These are phyloP conservation scores for Malus domestica DNA, from an alignment of 306 rosid genomes.

Conservation along the genomic window ASM211411v1 NC_041794.1:31387501-31388000, in stretches of 20 bases:
- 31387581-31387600: constrained; percentile 92
- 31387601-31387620: constrained; percentile 97
- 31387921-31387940: constrained; percentile 43
- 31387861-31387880: constrained; percentile 74
- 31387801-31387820: constrained; percentile 34
- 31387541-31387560: constrained; percentile 39
- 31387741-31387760: constrained; percentile 5
- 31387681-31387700: not conserved
- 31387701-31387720: not conserved
- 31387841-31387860: constrained; percentile 88
- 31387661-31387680: constrained; percentile 8
- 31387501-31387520: constrained; percentile 11
- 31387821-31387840: constrained; percentile 71
- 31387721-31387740: not conserved
- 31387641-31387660: constrained; percentile 20
- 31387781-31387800: not conserved
- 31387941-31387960: constrained; percentile 20
- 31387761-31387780: not conserved
- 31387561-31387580: constrained; percentile 88
- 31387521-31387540: constrained; percentile 1
- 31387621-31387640: constrained; percentile 97
- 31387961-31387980: constrained; percentile 21
- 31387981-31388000: not conserved
- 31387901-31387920: constrained; percentile 92
- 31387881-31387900: constrained; percentile 91